Conservation (phyloP, 106 monocot genomes). For the Dioscorea dumetorum region DNA sequence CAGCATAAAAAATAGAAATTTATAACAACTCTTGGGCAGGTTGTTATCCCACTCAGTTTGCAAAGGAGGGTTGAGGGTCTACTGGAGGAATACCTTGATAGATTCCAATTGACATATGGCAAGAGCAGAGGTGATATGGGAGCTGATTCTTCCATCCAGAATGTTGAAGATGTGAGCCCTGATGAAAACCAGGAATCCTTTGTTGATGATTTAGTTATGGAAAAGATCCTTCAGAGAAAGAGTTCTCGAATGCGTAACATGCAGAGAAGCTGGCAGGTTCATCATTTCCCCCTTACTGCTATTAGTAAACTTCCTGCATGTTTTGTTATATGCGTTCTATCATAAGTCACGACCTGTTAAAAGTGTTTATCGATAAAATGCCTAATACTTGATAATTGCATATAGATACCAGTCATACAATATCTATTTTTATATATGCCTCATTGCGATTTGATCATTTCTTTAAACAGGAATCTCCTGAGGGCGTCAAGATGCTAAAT, state of each 20-base stretch:
- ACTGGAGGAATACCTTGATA: constrained; percentile 87
- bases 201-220: constrained; percentile 76
- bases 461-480: constrained; percentile 73
- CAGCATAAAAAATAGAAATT: neutral
- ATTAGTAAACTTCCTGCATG: too few species aligned
- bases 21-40: constrained; percentile 27
- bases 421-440: too few species aligned
- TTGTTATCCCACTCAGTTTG: constrained; percentile 83
- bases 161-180: constrained; percentile 23
- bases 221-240: constrained; percentile 85
- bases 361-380: too few species aligned
- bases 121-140: constrained; percentile 13
- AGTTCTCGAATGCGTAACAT: constrained; percentile 81
- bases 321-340: too few species aligned
- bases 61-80: constrained; percentile 93
- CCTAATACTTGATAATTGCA: too few species aligned
- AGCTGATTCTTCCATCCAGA: constrained; percentile 13
- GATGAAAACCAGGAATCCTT: constrained; percentile 51
- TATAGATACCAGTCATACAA: too few species aligned
- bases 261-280: constrained; percentile 95
- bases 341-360: too few species aligned
- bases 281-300: neutral
- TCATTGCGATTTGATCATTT: neutral
- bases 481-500: constrained; percentile 77
- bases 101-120: constrained; percentile 34